Evolutionary conservation across 2,329 filamentous ascomycete genomes (phyloP), one percentile per base, ranked within the genome.

Genomic region (Apiospora arundinis): DNA sequence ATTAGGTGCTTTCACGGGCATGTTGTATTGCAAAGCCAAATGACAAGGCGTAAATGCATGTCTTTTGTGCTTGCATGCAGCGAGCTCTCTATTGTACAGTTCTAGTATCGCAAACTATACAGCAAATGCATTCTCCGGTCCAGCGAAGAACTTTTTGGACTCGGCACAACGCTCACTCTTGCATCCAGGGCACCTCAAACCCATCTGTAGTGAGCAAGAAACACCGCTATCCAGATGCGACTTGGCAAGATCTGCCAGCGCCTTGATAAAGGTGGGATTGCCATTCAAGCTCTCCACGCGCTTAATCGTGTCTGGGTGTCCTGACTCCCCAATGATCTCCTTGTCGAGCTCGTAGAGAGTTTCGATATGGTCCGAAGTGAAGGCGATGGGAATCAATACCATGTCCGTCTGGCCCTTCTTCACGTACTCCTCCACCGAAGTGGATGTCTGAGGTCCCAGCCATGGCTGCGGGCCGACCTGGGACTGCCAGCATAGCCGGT

Each of bases 331-430:
- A 78, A 99, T 98, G 49, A 99, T 94, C 83, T 99, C 96, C 77
- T 94, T 88, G 81, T 99, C 96, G 69, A 99, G 85, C 82, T 99
- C 96, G 80, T 92, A 98, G 0, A 99, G 86, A 0, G 96, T 99
- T 84, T 99, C 96, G 76, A 99, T 99, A 80, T 99, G 96, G 78
- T 99, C 96, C n/a, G 94, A 97, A 0, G 96, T 99, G 81, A 99
- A 99, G 7, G 96, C 96, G 75, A 99, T 97, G 0, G 96, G 96
- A 70, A 99, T 94, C 8, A 99, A 87, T 1, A 98, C 87, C 70
- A 99, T 87, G 79, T 99, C 95, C 70, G 92, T 97, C 79, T 98
- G 93, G 0, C 95, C 96, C 82, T 96, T 95, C 79, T 93, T 90
- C 75, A 98, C 91, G 80, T 98, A 97, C 72, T 94, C 89, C 79